Conservation (phyloP, 371 early-diverging fungal genomes). For the Haplosporangium sp. region DNA sequence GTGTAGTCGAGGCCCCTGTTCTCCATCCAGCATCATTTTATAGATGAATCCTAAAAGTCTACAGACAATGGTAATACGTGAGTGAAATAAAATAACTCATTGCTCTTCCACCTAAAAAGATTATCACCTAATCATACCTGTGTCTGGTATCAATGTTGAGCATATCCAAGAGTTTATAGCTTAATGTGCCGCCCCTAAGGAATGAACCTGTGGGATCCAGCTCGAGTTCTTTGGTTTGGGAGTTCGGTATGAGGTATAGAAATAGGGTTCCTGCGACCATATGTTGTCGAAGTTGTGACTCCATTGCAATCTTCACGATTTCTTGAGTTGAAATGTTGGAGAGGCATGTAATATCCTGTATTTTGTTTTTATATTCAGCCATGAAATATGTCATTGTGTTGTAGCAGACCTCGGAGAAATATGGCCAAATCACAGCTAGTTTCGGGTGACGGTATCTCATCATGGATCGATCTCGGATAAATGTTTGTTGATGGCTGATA, state of each 20-base stretch:
- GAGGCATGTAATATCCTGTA: constrained; percentile 59
- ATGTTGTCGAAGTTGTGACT: constrained; percentile 77
- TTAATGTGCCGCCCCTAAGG: constrained; percentile 77
- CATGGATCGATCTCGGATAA: constrained; percentile 74
- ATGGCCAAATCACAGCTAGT: constrained; percentile 73
- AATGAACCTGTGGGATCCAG: constrained; percentile 72
- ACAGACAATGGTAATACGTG: background rate
- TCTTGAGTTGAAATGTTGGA: constrained; percentile 71
- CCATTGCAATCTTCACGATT: constrained; percentile 77
- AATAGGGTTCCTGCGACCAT: constrained; percentile 83
- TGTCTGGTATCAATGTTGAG: constrained; percentile 80
- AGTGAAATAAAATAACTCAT: background rate
- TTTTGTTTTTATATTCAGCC: constrained; percentile 63
- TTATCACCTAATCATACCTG: constrained; percentile 48
- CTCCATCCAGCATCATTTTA: constrained; percentile 85
- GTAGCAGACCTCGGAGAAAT: constrained; percentile 66
- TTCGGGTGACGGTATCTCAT: constrained; percentile 83
- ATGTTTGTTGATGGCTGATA: constrained; percentile 72
- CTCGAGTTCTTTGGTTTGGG: constrained; percentile 62
- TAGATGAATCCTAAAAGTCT: constrained; percentile 79
- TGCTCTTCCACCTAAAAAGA: background rate
- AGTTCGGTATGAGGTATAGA: constrained; percentile 76
- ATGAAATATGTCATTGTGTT: constrained; percentile 66
- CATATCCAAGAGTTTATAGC: constrained; percentile 74
- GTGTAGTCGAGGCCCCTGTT: constrained; percentile 73